phyloP scores from a whole-genome alignment of 208 protist species.

The Crithidia sp. region DNA sequence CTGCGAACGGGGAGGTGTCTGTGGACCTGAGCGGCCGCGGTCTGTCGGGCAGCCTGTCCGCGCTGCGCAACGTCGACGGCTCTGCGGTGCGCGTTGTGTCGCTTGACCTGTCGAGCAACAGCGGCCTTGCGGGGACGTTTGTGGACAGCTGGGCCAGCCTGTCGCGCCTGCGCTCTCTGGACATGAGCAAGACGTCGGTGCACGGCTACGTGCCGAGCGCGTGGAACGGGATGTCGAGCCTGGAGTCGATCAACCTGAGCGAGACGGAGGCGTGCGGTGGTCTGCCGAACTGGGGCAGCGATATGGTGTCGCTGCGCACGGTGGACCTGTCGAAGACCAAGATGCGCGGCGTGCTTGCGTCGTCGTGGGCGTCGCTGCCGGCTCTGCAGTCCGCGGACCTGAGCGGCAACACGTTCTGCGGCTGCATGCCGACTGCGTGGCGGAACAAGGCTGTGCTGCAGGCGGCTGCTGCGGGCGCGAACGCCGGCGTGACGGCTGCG shows the following conservation, averaged over 20 bases:
- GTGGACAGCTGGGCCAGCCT: conserved; percentile 26
- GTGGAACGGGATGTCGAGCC: conserved; percentile 27
- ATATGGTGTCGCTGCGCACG: conserved; percentile 3
- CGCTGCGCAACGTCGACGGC: conserved; percentile 11
- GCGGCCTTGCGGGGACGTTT: conserved; percentile 13
- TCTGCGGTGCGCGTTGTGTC: conserved; percentile 11
- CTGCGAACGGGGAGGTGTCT: too few species aligned
- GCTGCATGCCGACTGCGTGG: conserved; percentile 24
- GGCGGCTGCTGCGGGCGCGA: neutral
- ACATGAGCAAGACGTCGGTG: conserved; percentile 27
- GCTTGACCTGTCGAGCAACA: conserved; percentile 25
- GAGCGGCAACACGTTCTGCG: conserved; percentile 21
- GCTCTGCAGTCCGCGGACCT: conserved; percentile 13
- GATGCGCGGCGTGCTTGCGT: neutral
- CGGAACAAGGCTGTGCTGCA: conserved; percentile 6
- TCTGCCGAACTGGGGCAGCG: conserved; percentile 20
- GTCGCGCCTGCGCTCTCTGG: conserved; percentile 24
- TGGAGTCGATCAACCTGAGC: conserved; percentile 21
- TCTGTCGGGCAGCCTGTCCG: neutral
- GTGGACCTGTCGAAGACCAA: neutral
- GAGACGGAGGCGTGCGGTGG: conserved; percentile 25
- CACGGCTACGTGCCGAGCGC: conserved; percentile 18
- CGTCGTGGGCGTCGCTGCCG: conserved; percentile 9
- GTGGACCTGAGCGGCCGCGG: too few species aligned
- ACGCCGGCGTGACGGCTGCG: conserved; percentile 1